phyloP scores from a whole-genome alignment of 1,139 yeast species.

The Suhomyces chickasaworum region DNA sequence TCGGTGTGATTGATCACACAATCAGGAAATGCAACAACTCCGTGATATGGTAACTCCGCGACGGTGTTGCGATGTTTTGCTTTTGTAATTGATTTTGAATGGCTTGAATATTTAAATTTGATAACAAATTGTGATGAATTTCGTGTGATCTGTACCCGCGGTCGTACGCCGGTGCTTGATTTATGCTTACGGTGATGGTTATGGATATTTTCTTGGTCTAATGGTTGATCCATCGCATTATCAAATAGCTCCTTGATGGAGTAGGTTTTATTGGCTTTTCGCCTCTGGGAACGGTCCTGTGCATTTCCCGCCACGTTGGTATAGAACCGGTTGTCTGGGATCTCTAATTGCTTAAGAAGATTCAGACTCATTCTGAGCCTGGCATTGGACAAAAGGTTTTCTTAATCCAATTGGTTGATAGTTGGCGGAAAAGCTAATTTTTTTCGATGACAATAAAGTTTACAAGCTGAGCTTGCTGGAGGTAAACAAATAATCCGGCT shows the following conservation, averaged over 20 bases:
- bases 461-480: neutral
- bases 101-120: constrained; percentile 6
- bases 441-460: neutral
- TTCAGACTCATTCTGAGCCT: constrained; percentile 21
- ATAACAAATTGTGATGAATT: constrained; percentile 3
- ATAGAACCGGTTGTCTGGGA: constrained; percentile 30
- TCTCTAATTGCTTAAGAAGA: constrained; percentile 30
- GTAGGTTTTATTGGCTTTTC: constrained; percentile 16
- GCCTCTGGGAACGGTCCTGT: constrained; percentile 25
- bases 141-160: neutral
- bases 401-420: neutral
- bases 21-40: constrained; percentile 59
- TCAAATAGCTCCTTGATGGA: constrained; percentile 18
- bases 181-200: neutral
- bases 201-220: neutral
- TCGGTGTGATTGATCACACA: constrained; percentile 63
- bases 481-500: neutral
- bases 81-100: neutral
- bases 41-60: constrained; percentile 62
- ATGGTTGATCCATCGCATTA: constrained; percentile 11
- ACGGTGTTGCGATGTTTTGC: neutral
- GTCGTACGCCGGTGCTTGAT: neutral
- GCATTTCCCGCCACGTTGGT: constrained; percentile 22
- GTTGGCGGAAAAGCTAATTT: neutral
- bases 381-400: constrained; percentile 6